A percentile compares a stretch with the other conserved stretches of the same genome.
Evolutionary conservation across 129 eudicot genomes (phyloP).

Genomic region (Chrysanthemum seticuspe): DNA sequence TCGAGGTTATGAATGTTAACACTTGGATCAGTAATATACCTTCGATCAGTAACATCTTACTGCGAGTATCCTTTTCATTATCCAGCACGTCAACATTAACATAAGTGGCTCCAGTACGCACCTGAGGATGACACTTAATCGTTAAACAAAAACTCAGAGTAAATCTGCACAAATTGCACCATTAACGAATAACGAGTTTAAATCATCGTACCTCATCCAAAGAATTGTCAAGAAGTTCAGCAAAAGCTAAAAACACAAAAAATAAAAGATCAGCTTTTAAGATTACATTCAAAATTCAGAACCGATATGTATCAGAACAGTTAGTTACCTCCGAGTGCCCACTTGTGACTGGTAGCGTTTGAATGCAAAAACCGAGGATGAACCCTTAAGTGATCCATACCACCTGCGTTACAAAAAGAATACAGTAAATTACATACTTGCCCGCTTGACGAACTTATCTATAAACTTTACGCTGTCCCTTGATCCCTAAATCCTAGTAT

Average conservation of each 20-base stretch:
- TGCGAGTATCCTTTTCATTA: slow-evolving; percentile 38
- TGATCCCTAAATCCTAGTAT: background rate
- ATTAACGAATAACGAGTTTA: slow-evolving; percentile 5
- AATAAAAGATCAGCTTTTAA: slow-evolving; percentile 16
- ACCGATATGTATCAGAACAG: background rate
- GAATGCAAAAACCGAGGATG: slow-evolving; percentile 81
- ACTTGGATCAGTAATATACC: slow-evolving; percentile 29
- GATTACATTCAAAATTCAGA: slow-evolving; percentile 1
- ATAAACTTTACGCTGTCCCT: background rate
- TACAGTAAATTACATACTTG: background rate
- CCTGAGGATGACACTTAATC: slow-evolving; percentile 29
- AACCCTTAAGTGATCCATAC: slow-evolving; percentile 74
- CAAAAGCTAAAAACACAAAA: slow-evolving; percentile 50
- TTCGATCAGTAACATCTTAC: slow-evolving; percentile 61
- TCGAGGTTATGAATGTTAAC: background rate
- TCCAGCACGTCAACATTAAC: slow-evolving; percentile 55
- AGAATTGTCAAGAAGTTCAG: slow-evolving; percentile 79
- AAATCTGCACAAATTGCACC: background rate
- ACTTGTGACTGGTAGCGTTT: slow-evolving; percentile 83
- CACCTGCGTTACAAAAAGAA: slow-evolving; percentile 34
- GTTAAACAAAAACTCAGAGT: background rate
- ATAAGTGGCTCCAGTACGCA: slow-evolving; percentile 69
- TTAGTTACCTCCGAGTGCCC: slow-evolving; percentile 70
- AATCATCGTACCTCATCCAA: slow-evolving; percentile 52
- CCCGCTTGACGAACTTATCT: background rate